Conservation (phyloP, 2,329 filamentous ascomycete genomes). For the Elsinoe ampelina region DNA sequence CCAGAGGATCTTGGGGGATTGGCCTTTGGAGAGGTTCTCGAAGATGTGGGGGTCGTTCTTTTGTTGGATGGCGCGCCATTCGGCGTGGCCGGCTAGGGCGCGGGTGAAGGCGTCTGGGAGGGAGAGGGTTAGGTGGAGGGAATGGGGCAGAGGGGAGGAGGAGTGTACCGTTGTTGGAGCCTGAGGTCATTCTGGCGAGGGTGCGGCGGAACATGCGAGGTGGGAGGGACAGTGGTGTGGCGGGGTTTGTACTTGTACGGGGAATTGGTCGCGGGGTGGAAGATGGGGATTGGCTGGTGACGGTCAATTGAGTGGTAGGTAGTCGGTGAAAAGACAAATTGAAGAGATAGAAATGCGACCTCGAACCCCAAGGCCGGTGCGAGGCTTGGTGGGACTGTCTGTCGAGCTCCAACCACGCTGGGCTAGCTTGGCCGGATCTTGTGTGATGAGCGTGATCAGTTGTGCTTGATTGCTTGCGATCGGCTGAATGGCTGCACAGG, state of each 20-base stretch:
- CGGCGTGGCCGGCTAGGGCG: conserved; percentile 57
- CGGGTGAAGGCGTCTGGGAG: conserved; percentile 48
- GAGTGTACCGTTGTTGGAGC: background rate
- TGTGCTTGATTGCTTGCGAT: background rate
- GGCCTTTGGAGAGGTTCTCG: conserved; percentile 55
- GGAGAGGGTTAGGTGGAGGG: background rate
- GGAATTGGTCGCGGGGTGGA: background rate
- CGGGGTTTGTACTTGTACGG: too few species aligned
- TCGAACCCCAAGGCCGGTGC: background rate
- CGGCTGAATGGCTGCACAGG: background rate
- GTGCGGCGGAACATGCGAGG: conserved; percentile 11
- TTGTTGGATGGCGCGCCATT: conserved; percentile 58
- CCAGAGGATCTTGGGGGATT: conserved; percentile 64
- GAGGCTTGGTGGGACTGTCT: background rate
- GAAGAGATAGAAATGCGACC: background rate
- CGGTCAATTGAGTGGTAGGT: background rate
- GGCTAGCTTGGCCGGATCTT: conserved; percentile 9
- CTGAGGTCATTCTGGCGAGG: background rate
- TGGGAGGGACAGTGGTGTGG: background rate
- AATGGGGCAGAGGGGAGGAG: background rate
- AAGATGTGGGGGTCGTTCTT: conserved; percentile 64
- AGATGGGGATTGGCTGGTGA: background rate
- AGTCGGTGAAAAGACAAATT: background rate
- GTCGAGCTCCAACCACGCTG: conserved; percentile 5
- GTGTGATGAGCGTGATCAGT: background rate